Base-by-base conservation (phyloP, 2,329 filamentous ascomycete species). In the Scorias spongiosa region DNA sequence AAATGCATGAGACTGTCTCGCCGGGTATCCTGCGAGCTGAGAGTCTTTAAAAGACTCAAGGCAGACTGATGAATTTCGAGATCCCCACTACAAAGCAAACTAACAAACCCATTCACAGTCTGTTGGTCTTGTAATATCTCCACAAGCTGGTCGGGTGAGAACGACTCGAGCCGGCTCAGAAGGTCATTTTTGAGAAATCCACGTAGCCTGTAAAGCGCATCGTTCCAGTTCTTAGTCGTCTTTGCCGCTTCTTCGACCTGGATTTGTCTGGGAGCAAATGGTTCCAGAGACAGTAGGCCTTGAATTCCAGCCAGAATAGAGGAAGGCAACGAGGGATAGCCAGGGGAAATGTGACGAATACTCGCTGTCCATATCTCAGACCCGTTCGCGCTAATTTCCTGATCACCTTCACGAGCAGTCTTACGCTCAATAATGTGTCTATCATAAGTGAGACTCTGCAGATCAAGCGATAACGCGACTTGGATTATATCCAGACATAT, bases 31-130 rank as follows among this genome's bases (percentile, higher is more conserved):
- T 93, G 78, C 8, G 75, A 75, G 30, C 84, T 91, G 54, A 89
- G 76, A 30, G 78, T 78, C 62, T 94, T 94, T 50, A 96, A 74
- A 26, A 96, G 67, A 51, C 87, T 82, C 6, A 88, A 75, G 1
- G 84, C 80, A 12, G 84, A 81, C 57, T 88, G 81, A 48, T 85
- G 86, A 29, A 91, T 80, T 46, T 79, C 74, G 44, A 82, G 70
- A 51, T 93, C 81, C 12, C 85, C 84, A 38, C 87, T 87, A 44
- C 95, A 78, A 6, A 95, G 75, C 14, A 85, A 74, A 4, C 81
- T 80, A 39, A 94, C 77, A 37, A 94, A 72, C 32, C 84, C 77
- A 50, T 80, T 78, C 47, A 84, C 81, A 6, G 80, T 80, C 37
- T 77, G 67, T 15, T 75, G 72, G 45, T 81, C 77, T 42, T 75